Evolutionary conservation across 2,329 filamentous ascomycete genomes (phyloP).

Genomic region (Colletotrichum brevisporum): DNA sequence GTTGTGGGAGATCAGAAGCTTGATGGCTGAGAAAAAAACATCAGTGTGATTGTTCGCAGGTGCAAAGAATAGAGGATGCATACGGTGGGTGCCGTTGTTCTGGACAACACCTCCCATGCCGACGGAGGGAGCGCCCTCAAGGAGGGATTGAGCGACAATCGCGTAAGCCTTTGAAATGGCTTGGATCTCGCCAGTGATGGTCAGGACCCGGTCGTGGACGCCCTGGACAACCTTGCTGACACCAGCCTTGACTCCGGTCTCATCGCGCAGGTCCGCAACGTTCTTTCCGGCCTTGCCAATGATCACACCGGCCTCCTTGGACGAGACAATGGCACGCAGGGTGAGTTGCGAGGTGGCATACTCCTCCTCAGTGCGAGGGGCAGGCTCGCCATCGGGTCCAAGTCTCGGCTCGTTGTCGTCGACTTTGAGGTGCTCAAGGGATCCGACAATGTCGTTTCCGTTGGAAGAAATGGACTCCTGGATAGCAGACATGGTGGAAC

Average conservation of each 20-base stretch:
- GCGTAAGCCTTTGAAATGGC: conserved; percentile 93
- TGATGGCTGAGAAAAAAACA: conserved; percentile 79
- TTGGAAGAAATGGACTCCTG: conserved; percentile 71
- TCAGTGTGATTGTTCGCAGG: conserved; percentile 41
- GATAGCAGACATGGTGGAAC: conserved; percentile 69
- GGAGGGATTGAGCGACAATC: conserved; percentile 89
- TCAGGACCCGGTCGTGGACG: conserved; percentile 96
- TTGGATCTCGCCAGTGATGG: conserved; percentile 91
- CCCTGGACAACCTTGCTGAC: conserved; percentile 99
- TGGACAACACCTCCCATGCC: conserved; percentile 94
- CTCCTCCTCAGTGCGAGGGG: conserved; percentile 95
- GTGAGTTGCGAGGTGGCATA: conserved; percentile 94
- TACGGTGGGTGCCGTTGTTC: conserved; percentile 95
- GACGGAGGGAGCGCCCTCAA: conserved; percentile 94
- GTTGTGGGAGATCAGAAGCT: conserved; percentile 98
- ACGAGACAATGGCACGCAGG: conserved; percentile 96
- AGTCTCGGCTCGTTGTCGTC: conserved; percentile 72
- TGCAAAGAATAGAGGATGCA: conserved; percentile 51
- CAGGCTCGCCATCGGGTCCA: conserved; percentile 81
- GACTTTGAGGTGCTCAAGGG: conserved; percentile 76
- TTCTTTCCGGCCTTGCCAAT: conserved; percentile 99
- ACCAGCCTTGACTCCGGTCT: conserved; percentile 97
- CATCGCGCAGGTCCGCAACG: conserved; percentile 94
- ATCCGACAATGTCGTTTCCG: conserved; percentile 73
- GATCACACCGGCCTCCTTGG: conserved; percentile 98